Conservation (phyloP, 1,139 yeast species). For the Pneumocystis sp. region DNA sequence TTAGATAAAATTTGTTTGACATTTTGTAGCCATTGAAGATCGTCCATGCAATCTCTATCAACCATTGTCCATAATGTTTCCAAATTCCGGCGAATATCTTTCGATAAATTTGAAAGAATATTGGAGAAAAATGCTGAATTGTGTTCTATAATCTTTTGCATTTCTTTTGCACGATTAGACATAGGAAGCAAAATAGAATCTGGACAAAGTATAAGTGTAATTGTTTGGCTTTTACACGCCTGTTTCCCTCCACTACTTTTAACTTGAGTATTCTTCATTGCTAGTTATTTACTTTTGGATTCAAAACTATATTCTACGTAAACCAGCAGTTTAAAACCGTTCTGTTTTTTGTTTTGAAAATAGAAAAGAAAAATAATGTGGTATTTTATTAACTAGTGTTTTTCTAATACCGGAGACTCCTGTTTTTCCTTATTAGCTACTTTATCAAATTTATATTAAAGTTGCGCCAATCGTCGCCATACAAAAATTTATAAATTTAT, state of each 20-base stretch:
- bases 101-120: not conserved
- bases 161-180: not conserved
- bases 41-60: not conserved
- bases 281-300: not conserved
- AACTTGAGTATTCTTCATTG: not conserved
- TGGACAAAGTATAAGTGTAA: not conserved
- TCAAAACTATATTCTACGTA: not conserved
- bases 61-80: not conserved
- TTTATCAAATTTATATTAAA: no score
- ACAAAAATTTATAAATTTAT: no score
- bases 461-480: no score
- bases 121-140: not conserved
- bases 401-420: not conserved
- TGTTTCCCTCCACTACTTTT: no score
- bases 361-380: not conserved
- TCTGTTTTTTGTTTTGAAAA: not conserved
- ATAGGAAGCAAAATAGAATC: not conserved
- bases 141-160: not conserved
- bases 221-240: not conserved
- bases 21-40: not conserved
- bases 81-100: not conserved
- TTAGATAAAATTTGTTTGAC: not conserved
- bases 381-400: no score
- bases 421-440: not conserved
- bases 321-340: not conserved